Evolutionary conservation across 2,329 filamentous ascomycete genomes (phyloP).

Genomic region (Aureobasidium pullulans): DNA sequence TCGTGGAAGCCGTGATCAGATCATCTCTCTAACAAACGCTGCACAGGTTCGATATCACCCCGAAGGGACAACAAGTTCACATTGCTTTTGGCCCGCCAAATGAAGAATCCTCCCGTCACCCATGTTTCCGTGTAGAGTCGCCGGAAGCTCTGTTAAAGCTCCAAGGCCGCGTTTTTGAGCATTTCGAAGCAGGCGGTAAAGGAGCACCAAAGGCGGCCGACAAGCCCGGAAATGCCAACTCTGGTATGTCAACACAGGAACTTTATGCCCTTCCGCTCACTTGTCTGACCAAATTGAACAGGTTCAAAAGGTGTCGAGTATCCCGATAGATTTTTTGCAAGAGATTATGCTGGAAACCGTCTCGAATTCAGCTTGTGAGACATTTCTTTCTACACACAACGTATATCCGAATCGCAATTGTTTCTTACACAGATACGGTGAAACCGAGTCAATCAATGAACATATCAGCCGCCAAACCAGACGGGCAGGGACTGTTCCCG

Average conservation of each 20-base stretch:
- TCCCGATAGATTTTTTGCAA: constrained; percentile 55
- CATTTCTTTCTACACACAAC: too few relatives aligned
- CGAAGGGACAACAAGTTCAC: constrained; percentile 17
- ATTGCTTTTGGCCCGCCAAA: constrained; percentile 11
- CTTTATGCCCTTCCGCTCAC: not conserved
- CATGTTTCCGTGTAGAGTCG: constrained; percentile 50
- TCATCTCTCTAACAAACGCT: not conserved
- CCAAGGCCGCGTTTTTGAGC: constrained; percentile 44
- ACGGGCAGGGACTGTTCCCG: not conserved
- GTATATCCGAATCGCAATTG: too few relatives aligned
- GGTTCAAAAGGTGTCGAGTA: constrained; percentile 52
- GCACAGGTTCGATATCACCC: constrained; percentile 49
- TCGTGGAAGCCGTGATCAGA: not conserved
- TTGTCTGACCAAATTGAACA: constrained; percentile 17
- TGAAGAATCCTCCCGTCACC: constrained; percentile 43
- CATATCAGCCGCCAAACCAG: not conserved
- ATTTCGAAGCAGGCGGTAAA: constrained; percentile 41
- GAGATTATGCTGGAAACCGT: constrained; percentile 35
- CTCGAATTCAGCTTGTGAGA: constrained; percentile 32
- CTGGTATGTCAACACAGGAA: constrained; percentile 25
- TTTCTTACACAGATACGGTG: too few relatives aligned
- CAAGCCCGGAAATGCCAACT: constrained; percentile 41
- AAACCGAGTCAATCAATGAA: not conserved
- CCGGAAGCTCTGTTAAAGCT: constrained; percentile 42
- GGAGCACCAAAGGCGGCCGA: constrained; percentile 50